Percentiles rank a stretch among this genome's conserved stretches.
Evolutionary conservation across 176 grass and related monocot genomes (phyloP).

Genomic region (sorghum (Sorghum bicolor)): Sorghum_bicolor_NCBIv3 NC_012873.2:5237501-5238000

Average conservation of each 20-base stretch:
- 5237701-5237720: conserved; percentile 93
- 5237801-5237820: conserved; percentile 51
- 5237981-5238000: conserved; percentile 66
- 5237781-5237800: conserved; percentile 52
- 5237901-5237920: conserved; percentile 63
- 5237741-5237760: conserved; percentile 50
- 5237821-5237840: conserved; percentile 58
- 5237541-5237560: conserved; percentile 52
- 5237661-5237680: conserved; percentile 87
- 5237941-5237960: conserved; percentile 78
- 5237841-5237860: conserved; percentile 69
- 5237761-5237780: conserved; percentile 51
- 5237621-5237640: conserved; percentile 59
- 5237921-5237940: conserved; percentile 53
- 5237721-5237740: conserved; percentile 50
- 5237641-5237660: conserved; percentile 88
- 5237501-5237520: conserved; percentile 32
- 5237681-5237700: conserved; percentile 66
- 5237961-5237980: conserved; percentile 72
- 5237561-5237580: conserved; percentile 42
- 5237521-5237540: conserved; percentile 49
- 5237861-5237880: conserved; percentile 74
- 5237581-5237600: conserved; percentile 73
- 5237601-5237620: conserved; percentile 40
- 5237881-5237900: conserved; percentile 90